Evolutionary conservation across 768 basidiomycete species (phyloP), one percentile per base, ranked within the genome.

Genomic region (Lactifluus rugatus): DNA sequence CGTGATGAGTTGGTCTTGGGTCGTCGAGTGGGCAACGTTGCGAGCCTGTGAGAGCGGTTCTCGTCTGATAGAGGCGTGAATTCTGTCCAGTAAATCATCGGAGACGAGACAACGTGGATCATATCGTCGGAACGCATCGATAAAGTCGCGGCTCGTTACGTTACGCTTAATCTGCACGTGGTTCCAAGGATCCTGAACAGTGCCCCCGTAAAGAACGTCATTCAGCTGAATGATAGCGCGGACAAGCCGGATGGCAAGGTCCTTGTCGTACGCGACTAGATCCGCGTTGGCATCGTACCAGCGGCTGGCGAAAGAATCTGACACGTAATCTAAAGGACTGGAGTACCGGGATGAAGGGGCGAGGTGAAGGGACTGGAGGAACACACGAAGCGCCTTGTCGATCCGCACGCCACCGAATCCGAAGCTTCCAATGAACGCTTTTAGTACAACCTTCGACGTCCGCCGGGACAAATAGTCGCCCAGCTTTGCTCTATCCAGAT

Each of bases 261-360:
- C 89, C 70, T 82, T 87, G 73, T 92, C 88, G 66, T 85, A 94
- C 2, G 86, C 80, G 25, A 92, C 83, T 25, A 81, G 77, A 48
- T 78, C 76, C 6, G 83, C 80, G 67, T 99, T 98, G 19, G 89
- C 87, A 60, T 93, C 89, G 65, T 90, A 89, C 89, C 93, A 98
- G 28, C 89, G 81, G 63, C 81, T 78, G 14, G 93, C 88, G 68
- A 99, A 93, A 10, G 85, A 81, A 65, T 89, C 84, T 31, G 97
- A 76, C 2, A 96, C 74, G 64, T 84, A 78, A 62, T 93, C 89
- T 32, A 85, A 69, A 5, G 79, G 71, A 48, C 68, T 72, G 44
- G 74, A 68, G 53, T 72, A 71, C 16, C 68, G 19, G 66, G 70
- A 58, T 37, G 78, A 76, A 28, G 73, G 66, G 7, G 84, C 82